Conservation (phyloP, 2,329 filamentous ascomycete species). For the Microcyclosporella mali region DNA sequence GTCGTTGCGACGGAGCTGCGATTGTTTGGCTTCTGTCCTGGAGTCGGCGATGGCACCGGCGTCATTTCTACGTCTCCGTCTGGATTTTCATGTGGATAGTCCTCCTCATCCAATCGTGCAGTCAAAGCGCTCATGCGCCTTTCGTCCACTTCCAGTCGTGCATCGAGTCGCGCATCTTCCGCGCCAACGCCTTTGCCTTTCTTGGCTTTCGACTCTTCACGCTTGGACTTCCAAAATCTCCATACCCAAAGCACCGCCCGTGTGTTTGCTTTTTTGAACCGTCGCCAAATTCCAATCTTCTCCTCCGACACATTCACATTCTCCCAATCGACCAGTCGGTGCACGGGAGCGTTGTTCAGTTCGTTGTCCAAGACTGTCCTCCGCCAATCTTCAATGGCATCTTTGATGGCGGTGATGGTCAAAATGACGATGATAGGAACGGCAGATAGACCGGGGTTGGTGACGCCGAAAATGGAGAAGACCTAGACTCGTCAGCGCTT, state of each 20-base stretch:
- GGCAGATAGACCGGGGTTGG: slow-evolving; percentile 81
- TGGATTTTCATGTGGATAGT: slow-evolving; percentile 35
- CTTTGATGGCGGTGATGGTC: slow-evolving; percentile 80
- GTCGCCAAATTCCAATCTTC: slow-evolving; percentile 77
- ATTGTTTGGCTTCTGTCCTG: slow-evolving; percentile 42
- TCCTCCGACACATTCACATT: slow-evolving; percentile 93
- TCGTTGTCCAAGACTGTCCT: slow-evolving; percentile 86
- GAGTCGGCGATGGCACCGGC: slow-evolving; percentile 76
- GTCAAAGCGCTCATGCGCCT: slow-evolving; percentile 44
- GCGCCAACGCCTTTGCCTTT: slow-evolving; percentile 45
- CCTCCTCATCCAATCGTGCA: slow-evolving; percentile 38
- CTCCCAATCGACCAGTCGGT: slow-evolving; percentile 78
- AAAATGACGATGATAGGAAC: slow-evolving; percentile 93
- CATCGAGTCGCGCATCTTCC: slow-evolving; percentile 43
- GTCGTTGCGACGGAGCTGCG: slow-evolving; percentile 10
- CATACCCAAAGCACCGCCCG: slow-evolving; percentile 53
- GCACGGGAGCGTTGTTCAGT: slow-evolving; percentile 91
- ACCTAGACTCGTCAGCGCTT: slow-evolving; percentile 46
- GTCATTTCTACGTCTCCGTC: slow-evolving; percentile 86
- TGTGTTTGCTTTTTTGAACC: slow-evolving; percentile 81
- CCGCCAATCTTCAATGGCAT: slow-evolving; percentile 91
- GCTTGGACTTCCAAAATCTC: slow-evolving; percentile 39
- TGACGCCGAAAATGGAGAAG: slow-evolving; percentile 90
- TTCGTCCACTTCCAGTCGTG: slow-evolving; percentile 44
- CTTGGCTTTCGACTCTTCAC: slow-evolving; percentile 34